These are phyloP conservation scores for Puccinia polysora DNA, from an alignment of 1,284 basidiomycete species.

Conservation along the genomic window DNA sequence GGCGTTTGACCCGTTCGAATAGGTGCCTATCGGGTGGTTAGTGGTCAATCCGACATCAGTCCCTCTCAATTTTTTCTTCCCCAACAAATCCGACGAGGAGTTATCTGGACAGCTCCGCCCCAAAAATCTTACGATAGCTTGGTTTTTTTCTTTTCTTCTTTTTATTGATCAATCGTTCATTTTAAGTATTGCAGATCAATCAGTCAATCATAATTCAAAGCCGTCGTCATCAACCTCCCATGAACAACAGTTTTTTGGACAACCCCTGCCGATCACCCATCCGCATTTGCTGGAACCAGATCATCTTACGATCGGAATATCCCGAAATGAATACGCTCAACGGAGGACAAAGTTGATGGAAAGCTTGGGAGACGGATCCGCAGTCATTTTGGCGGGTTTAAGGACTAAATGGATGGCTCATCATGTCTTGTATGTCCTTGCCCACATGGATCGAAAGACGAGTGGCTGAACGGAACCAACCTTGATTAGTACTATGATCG, in stretches of 20 bases:
- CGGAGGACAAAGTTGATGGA: constrained; percentile 26
- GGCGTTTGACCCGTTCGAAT: too few species aligned
- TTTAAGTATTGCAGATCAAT: constrained; percentile 9
- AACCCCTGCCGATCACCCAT: constrained; percentile 29
- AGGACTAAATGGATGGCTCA: constrained; percentile 32
- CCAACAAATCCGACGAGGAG: too few species aligned
- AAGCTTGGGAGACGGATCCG: neutral
- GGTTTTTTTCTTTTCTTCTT: too few species aligned
- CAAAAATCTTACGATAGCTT: too few species aligned
- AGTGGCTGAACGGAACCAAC: too few species aligned
- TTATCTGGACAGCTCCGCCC: too few species aligned
- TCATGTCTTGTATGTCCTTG: constrained; percentile 31
- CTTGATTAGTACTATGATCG: too few species aligned
- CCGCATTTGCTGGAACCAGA: constrained; percentile 15
- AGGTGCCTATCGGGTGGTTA: too few species aligned
- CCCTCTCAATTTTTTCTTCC: too few species aligned
- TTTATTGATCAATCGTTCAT: too few species aligned
- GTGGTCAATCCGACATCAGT: too few species aligned
- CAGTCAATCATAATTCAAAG: too few species aligned
- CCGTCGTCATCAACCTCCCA: neutral
- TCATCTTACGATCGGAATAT: constrained; percentile 12
- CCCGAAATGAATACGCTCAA: constrained; percentile 5
- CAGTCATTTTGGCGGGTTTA: constrained; percentile 22
- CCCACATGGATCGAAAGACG: neutral
- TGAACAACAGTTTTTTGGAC: constrained; percentile 17